Percentiles rank a stretch among this genome's conserved stretches.
Evolutionary conservation across 768 basidiomycete species (phyloP).

Genomic region (Pleurotus platypus): DNA sequence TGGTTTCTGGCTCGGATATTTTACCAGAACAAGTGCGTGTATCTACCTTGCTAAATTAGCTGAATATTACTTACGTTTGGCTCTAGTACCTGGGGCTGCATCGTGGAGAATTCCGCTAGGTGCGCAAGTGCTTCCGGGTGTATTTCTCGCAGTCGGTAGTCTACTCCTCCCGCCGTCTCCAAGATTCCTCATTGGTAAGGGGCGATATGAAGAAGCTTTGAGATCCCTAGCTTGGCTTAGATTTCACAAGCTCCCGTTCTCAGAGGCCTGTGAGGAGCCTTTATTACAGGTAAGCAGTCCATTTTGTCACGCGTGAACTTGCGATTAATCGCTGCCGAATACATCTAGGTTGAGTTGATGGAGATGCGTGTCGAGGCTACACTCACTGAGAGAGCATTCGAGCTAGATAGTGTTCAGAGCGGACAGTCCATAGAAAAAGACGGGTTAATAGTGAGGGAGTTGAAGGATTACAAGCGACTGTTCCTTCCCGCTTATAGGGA

Average conservation of each 20-base stretch:
- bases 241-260: slow-evolving; percentile 28
- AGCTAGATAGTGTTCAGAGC: slow-evolving; percentile 15
- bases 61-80: neutral
- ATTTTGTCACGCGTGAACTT: too few relatives aligned
- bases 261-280: slow-evolving; percentile 47
- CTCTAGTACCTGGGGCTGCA: slow-evolving; percentile 51
- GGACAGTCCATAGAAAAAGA: slow-evolving; percentile 26
- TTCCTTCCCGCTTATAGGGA: slow-evolving; percentile 50
- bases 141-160: slow-evolving; percentile 62
- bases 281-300: slow-evolving; percentile 39
- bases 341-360: slow-evolving; percentile 58
- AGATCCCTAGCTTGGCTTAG: slow-evolving; percentile 55
- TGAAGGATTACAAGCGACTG: slow-evolving; percentile 28
- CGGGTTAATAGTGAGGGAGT: slow-evolving; percentile 41
- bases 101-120: slow-evolving; percentile 81
- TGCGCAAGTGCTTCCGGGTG: slow-evolving; percentile 66
- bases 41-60: neutral
- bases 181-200: slow-evolving; percentile 50
- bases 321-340: neutral
- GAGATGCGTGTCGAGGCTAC: slow-evolving; percentile 72
- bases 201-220: slow-evolving; percentile 54
- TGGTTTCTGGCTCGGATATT: slow-evolving; percentile 81
- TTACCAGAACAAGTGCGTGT: slow-evolving; percentile 58
- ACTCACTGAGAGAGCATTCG: slow-evolving; percentile 39
- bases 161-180: slow-evolving; percentile 60